These are phyloP conservation scores for Calonectria pseudoturangicola DNA, from an alignment of 2,329 filamentous ascomycete species.

Conservation along the genomic window DNA sequence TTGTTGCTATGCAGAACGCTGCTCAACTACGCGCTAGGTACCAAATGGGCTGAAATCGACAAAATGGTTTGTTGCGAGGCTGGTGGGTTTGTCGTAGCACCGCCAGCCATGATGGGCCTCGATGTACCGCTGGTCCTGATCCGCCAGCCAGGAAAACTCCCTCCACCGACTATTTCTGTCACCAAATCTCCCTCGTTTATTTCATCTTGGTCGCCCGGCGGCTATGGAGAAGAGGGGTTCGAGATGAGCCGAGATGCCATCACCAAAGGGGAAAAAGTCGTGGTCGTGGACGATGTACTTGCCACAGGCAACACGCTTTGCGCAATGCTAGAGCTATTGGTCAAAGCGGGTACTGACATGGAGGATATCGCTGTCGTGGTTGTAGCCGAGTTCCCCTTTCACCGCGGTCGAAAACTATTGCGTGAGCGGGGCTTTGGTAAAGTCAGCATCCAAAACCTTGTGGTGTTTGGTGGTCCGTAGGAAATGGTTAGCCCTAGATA, in stretches of 20 bases:
- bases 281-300: slow-evolving; percentile 77
- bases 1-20: slow-evolving; percentile 71
- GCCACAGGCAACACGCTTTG: slow-evolving; percentile 73
- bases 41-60: slow-evolving; percentile 67
- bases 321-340: slow-evolving; percentile 70
- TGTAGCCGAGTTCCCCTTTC: slow-evolving; percentile 75
- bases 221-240: slow-evolving; percentile 60
- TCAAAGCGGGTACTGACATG: slow-evolving; percentile 62
- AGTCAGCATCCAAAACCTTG: slow-evolving; percentile 70
- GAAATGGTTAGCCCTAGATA: background rate
- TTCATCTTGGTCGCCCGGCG: slow-evolving; percentile 62
- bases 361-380: slow-evolving; percentile 69
- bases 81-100: slow-evolving; percentile 74
- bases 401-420: slow-evolving; percentile 70
- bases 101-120: slow-evolving; percentile 57
- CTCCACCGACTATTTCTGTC: slow-evolving; percentile 71
- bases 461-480: slow-evolving; percentile 62
- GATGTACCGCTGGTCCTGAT: slow-evolving; percentile 68
- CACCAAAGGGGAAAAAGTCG: slow-evolving; percentile 62
- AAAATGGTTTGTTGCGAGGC: slow-evolving; percentile 72
- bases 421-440: slow-evolving; percentile 68
- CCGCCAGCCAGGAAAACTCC: slow-evolving; percentile 75
- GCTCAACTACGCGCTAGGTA: slow-evolving; percentile 65
- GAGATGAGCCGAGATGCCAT: slow-evolving; percentile 70
- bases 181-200: slow-evolving; percentile 71